A percentile compares a stretch with the other conserved stretches of the same genome.
Conservation (phyloP, 257 asterid species). For the Solanum piurae region DNA sequence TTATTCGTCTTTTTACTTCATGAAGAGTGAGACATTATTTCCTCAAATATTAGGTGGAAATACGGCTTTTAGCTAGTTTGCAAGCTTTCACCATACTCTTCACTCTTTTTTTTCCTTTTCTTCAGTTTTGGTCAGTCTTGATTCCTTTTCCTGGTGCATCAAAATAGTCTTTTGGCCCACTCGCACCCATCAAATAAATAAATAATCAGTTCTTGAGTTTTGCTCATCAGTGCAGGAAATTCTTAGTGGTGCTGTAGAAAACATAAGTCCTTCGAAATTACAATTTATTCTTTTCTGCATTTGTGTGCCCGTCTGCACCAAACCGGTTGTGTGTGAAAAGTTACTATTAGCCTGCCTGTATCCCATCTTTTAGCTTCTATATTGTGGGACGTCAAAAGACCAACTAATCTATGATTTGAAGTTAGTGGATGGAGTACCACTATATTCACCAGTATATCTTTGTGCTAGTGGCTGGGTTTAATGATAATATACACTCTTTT, state of each 20-base stretch:
- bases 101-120: neutral
- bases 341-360: neutral
- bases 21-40: neutral
- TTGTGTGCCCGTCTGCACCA: neutral
- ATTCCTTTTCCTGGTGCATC: neutral
- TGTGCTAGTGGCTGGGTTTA: neutral
- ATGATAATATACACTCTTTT: neutral
- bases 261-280: neutral
- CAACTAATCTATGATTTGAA: neutral
- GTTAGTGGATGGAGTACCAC: neutral
- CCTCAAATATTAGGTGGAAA: neutral
- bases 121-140: neutral
- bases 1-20: neutral
- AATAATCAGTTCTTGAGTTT: neutral
- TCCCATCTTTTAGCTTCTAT: neutral
- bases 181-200: neutral
- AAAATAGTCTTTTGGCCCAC: neutral
- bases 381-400: neutral
- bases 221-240: neutral
- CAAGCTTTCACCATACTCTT: neutral
- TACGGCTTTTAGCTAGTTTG: neutral
- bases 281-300: neutral
- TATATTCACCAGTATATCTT: neutral
- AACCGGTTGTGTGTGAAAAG: neutral
- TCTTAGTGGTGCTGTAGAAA: neutral